Evolutionary conservation across 129 eudicot genomes (phyloP).

Genomic region (Glebionis coronaria): DNA sequence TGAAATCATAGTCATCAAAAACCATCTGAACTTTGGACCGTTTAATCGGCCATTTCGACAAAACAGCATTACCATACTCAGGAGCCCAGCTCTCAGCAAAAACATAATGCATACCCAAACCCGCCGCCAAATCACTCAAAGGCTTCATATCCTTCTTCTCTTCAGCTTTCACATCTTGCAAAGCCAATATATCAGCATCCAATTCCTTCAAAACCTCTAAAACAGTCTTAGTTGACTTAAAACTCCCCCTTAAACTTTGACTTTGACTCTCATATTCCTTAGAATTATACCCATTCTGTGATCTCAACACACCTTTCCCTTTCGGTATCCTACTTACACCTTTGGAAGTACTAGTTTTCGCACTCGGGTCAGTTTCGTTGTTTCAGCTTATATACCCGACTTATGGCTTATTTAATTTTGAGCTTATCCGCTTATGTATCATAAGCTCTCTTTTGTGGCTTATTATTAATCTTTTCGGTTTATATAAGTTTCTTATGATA

Average conservation of each 20-base stretch:
- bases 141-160: slow-evolving; percentile 91
- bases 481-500: no score
- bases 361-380: slow-evolving; percentile 26
- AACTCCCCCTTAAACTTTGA: slow-evolving; percentile 18
- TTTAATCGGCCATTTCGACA: slow-evolving; percentile 91
- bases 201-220: slow-evolving; percentile 75
- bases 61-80: slow-evolving; percentile 47
- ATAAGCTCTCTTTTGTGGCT: no score
- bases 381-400: slow-evolving; percentile 25
- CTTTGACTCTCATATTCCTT: slow-evolving; percentile 25
- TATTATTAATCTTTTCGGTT: no score
- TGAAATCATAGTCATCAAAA: slow-evolving; percentile 94
- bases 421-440: no score
- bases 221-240: slow-evolving; percentile 45
- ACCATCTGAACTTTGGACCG: slow-evolving; percentile 71
- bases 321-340: slow-evolving; percentile 36
- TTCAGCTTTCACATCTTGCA: slow-evolving; percentile 97
- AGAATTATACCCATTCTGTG: slow-evolving; percentile 36
- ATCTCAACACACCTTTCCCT: slow-evolving; percentile 59
- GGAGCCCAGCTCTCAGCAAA: slow-evolving; percentile 99
- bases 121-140: slow-evolving; percentile 76
- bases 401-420: no score
- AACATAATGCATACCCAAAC: slow-evolving; percentile 91
- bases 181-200: slow-evolving; percentile 85
- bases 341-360: slow-evolving; percentile 22